Evolutionary conservation across 257 asterid genomes (phyloP), one percentile per base, ranked within the genome.

Genomic region (Salvia hispanica): DNA sequence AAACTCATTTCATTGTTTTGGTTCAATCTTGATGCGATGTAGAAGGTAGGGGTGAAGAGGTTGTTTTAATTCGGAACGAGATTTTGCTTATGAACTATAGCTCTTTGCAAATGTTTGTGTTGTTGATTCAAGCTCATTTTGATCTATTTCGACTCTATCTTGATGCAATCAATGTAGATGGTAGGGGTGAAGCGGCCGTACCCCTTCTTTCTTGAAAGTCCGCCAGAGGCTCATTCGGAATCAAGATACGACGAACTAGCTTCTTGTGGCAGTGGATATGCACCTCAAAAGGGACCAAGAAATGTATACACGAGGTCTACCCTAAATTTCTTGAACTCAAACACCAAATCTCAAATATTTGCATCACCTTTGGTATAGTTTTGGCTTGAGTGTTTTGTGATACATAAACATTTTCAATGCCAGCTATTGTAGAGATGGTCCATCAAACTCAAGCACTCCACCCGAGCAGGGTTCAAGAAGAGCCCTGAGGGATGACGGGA

Each of bases 1-100:
- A 48, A 48, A 25, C 31, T 25, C 31, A 18, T 25, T 25, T 25
- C 3, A 25, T 25, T 25, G 2, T 34, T 34, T 34, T 34, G 39
- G 31, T 25, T 25, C 31, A 18, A 69, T 69, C 67, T 1, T 74
- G 75, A 62, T 74, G 76, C 6, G 48, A 60, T 75, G 74, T 70
- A 83, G 92, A 82, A 78, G 73, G 76, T 76, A 72, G 88, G 92
- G 70, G 69, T 79, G 72, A 86, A 86, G 85, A 81, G 39, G 6
- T 34, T 25, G 31, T 25, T 25, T 25, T 25, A 25, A 25, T 25
- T 25, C 2, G 31, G 31, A 25, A 25, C 2, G 31, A 25, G 31
- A 25, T 25, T 1, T 25, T 2, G 31, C 31, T 25, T 25, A 25
- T 25, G 31, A 36, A 36, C 1, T 36, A 36, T 3, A 2, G 40